These are phyloP conservation scores for Tylopilus rubrobrunneus DNA, from an alignment of 768 basidiomycete genomes.

Conservation along the genomic window DNA sequence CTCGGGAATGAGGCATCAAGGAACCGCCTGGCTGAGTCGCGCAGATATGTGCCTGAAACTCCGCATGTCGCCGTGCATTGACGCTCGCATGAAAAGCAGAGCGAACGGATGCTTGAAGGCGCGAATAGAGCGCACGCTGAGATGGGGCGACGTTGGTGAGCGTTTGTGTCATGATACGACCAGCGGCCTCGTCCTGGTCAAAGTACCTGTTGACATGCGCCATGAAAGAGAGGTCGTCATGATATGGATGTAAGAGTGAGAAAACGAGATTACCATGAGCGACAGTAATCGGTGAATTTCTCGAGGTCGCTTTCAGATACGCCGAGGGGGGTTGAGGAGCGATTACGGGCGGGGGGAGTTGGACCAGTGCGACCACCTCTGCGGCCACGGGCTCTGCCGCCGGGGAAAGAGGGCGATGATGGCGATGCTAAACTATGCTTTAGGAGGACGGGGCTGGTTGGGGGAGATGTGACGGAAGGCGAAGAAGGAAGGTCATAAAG, in stretches of 20 bases:
- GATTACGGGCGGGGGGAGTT: constrained; percentile 54
- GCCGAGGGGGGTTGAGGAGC: constrained; percentile 68
- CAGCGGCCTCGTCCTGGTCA: constrained; percentile 74
- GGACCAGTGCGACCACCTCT: constrained; percentile 45
- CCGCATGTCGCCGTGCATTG: constrained; percentile 70
- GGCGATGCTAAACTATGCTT: constrained; percentile 46
- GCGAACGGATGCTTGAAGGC: constrained; percentile 82
- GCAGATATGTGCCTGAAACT: constrained; percentile 80
- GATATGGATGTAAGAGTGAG: background rate
- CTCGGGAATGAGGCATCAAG: constrained; percentile 67
- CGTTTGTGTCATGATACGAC: constrained; percentile 77
- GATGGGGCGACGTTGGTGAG: constrained; percentile 75
- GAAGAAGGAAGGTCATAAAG: constrained; percentile 74
- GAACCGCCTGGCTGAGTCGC: constrained; percentile 80
- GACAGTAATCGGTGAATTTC: constrained; percentile 71
- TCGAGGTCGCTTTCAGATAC: constrained; percentile 68
- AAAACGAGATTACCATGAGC: constrained; percentile 57
- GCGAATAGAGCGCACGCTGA: constrained; percentile 83
- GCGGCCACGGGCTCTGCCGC: constrained; percentile 45
- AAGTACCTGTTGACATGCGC: constrained; percentile 61
- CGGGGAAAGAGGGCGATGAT: constrained; percentile 52
- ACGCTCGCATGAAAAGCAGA: constrained; percentile 81
- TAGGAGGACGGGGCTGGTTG: constrained; percentile 46
- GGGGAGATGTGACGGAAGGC: constrained; percentile 48
- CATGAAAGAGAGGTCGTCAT: constrained; percentile 3